Conservation (phyloP, 441 rosid species). For the Jatropha multifida region DNA sequence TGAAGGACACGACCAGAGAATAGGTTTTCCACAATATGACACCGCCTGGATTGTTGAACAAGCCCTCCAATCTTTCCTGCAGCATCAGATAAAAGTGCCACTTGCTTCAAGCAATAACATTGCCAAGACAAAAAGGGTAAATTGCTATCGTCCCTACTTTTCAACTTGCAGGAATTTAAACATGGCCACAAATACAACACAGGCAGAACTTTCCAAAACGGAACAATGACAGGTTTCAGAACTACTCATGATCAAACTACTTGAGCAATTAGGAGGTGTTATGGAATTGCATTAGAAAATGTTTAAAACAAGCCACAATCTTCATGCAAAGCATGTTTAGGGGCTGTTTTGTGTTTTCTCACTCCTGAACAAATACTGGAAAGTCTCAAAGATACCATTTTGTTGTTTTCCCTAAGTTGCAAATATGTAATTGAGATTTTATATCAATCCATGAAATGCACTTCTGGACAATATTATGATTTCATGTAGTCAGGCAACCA, state of each 20-base stretch:
- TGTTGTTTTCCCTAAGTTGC: neutral
- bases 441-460: neutral
- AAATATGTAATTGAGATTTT: neutral
- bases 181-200: neutral
- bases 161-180: neutral
- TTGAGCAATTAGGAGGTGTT: neutral
- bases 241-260: neutral
- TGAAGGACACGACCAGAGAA: constrained; percentile 34
- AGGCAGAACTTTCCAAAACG: neutral
- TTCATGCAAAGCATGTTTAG: neutral
- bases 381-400: no score
- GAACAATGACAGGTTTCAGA: neutral
- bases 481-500: neutral
- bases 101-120: neutral
- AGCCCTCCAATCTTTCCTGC: constrained; percentile 45
- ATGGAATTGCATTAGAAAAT: neutral
- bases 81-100: constrained; percentile 14
- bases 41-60: constrained; percentile 34
- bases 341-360: neutral
- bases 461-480: neutral
- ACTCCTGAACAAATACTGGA: neutral
- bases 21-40: constrained; percentile 41
- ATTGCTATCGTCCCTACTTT: neutral
- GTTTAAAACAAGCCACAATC: neutral
- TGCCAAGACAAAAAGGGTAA: neutral